Evolutionary conservation across 495 filamentous ascomycete genomes (phyloP), one percentile per base, ranked within the genome.

Genomic region (Penicillium chermesinum): DNA sequence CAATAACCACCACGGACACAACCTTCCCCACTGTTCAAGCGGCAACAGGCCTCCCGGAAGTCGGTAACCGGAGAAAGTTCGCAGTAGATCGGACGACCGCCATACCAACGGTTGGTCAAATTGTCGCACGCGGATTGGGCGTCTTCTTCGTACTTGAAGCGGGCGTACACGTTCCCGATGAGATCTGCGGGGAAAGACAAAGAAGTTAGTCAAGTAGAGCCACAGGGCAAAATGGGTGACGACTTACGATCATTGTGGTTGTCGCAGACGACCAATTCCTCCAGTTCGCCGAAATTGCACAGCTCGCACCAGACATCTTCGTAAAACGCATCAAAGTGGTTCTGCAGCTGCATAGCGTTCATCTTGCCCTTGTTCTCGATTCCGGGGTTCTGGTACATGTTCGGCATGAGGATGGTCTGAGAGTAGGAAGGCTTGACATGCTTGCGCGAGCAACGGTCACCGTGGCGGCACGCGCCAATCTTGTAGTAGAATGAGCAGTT

Each of bases 231-330:
- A n/a, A n/a, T n/a, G n/a, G n/a, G n/a, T n/a, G n/a, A n/a, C n/a
- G n/a, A 84, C 84, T 61, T 70, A 88, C 85, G 91, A 65, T 96
- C 91, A 74, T 96, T 96, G 70, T 96, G 97, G 66, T 94, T 91
- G 70, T 93, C 88, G 65, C 88, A 94, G 2, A 91, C 86, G 7
- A 94, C 88, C 22, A 94, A 77, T 66, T 94, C 88, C 72, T 94
- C 88, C 10, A 90, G 70, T 73, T 94, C 88, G 41, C 88, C 88
- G 64, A 90, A 91, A 69, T 88, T 85, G 83, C 87, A 91, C 85
- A 98, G 88, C 79, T 98, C 93, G 76, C 91, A 96, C 89, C 93
- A 98, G 55, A 98, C 85, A 67, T 98, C 93, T 74, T 98, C 93
- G 76, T 98, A 98, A 75, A 98, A 98, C 57, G 93, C 91, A 72